Percentiles rank a stretch among this genome's conserved stretches.
Evolutionary conservation across 2,329 filamentous ascomycete genomes (phyloP).

Genomic region (Xylaria sp.): DNA sequence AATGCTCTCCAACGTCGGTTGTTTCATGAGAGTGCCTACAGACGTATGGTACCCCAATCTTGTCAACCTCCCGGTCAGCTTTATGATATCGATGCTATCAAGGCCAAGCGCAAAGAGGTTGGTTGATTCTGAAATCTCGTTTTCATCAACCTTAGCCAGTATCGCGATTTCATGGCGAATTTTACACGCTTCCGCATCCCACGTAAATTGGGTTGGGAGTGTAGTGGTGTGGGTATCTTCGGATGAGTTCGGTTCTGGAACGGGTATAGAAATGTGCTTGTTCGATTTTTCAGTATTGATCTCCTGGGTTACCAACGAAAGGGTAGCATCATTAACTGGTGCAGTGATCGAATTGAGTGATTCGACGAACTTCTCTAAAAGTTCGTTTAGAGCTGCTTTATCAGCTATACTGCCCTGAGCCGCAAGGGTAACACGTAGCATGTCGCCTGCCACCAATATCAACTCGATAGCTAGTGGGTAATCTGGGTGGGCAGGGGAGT

Average conservation of each 20-base stretch:
- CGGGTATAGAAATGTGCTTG: neutral
- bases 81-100: slow-evolving; percentile 93
- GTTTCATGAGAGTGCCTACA: slow-evolving; percentile 81
- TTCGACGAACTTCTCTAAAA: slow-evolving; percentile 56
- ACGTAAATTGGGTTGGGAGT: slow-evolving; percentile 58
- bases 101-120: slow-evolving; percentile 85
- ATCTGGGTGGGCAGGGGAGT: slow-evolving; percentile 64
- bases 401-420: slow-evolving; percentile 59
- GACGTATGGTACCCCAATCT: slow-evolving; percentile 68
- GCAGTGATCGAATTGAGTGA: slow-evolving; percentile 44
- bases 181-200: slow-evolving; percentile 63
- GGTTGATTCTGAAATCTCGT: slow-evolving; percentile 65
- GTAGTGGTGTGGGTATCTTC: neutral
- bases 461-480: slow-evolving; percentile 84
- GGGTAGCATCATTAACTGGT: slow-evolving; percentile 15
- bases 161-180: slow-evolving; percentile 71
- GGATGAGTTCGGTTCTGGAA: neutral
- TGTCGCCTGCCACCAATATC: slow-evolving; percentile 60
- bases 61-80: slow-evolving; percentile 77
- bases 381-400: slow-evolving; percentile 41
- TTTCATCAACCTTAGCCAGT: slow-evolving; percentile 64
- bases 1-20: slow-evolving; percentile 74
- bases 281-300: neutral
- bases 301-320: neutral
- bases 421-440: slow-evolving; percentile 68